These are phyloP conservation scores for Fusarium austroafricanum DNA, from an alignment of 2,329 filamentous ascomycete genomes.

Conservation along the genomic window DNA sequence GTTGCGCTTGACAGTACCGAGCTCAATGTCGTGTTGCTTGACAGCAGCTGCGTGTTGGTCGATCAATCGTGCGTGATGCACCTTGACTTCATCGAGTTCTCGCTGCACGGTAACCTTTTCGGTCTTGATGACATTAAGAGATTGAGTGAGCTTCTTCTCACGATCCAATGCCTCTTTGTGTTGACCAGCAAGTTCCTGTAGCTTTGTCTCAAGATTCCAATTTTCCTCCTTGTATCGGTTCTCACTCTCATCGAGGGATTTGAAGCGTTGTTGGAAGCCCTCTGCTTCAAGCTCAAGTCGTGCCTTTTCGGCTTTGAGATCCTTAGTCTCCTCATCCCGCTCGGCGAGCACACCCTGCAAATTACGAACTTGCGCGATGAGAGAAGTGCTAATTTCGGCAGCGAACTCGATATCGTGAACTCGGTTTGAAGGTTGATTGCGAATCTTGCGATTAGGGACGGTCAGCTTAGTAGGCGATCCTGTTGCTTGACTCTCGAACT, in stretches of 20 bases:
- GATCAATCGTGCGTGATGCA: conserved; percentile 78
- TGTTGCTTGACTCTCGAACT: conserved; percentile 85
- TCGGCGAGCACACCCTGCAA: conserved; percentile 86
- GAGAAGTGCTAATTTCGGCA: conserved; percentile 95
- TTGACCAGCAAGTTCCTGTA: conserved; percentile 82
- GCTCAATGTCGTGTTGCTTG: conserved; percentile 89
- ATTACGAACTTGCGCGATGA: conserved; percentile 93
- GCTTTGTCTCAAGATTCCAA: conserved; percentile 93
- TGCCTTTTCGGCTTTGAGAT: conserved; percentile 78
- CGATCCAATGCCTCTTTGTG: conserved; percentile 82
- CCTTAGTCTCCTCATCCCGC: conserved; percentile 86
- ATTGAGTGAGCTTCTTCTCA: conserved; percentile 83
- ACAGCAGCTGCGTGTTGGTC: conserved; percentile 82
- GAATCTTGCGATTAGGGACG: conserved; percentile 86
- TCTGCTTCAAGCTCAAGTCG: conserved; percentile 86
- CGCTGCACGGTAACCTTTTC: conserved; percentile 85
- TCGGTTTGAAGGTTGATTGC: conserved; percentile 88
- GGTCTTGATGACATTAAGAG: conserved; percentile 73
- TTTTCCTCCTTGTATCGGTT: conserved; percentile 98
- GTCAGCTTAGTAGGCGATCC: conserved; percentile 90
- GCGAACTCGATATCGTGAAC: conserved; percentile 98
- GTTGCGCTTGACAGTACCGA: conserved; percentile 84
- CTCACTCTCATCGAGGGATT: conserved; percentile 90
- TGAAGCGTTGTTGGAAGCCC: conserved; percentile 81
- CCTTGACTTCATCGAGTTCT: conserved; percentile 90